Base-by-base conservation (phyloP, 768 basidiomycete genomes). In the Hemileccinum impolitum region DNA sequence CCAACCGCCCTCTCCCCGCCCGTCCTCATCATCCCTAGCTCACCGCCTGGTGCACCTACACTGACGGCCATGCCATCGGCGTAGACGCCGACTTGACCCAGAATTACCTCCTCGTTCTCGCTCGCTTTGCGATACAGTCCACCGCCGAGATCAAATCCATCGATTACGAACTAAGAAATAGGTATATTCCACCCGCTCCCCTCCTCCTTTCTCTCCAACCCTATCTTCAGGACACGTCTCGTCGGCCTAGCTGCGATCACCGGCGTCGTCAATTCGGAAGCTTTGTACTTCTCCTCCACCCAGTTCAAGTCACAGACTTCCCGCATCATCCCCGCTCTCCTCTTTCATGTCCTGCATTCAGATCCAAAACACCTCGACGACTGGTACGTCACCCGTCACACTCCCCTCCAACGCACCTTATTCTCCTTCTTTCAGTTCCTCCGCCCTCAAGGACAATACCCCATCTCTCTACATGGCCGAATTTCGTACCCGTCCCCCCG, bases 11-110 rank as follows among this genome's bases (percentile, higher is more conserved):
- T 36, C 4, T 38, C 1, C 14, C 21, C 51, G 6, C 18, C 12
- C 13, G 17, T 17, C 19, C 41, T 58, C 6, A 52, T 31, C 39
- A 3, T 15, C n/a, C 4, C 28, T 57, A 94, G 87, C 92, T 95
- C 59, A 89, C 86, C 3, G 86, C 91, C 1, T 97, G 91, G 87
- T 86, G 87, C 17, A 94, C 93, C 14, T 96, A 85, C 56, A 92
- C 94, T 18, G 87, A 94, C 56, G 91, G 92, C 0, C 83, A 84
- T 46, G 72, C 88, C 35, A 82, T 94, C 53, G 90, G 88, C 23
- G 80, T 85, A 12, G 93, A 95, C 60, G 79, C 78, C 47, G 68
- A 62, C 26, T 70, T 90, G 42, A 88, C 90, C 0, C 72, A 73
- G 23, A 77, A 84, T 48, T 95, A 95, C 66, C 69, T 90, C 28